Evolutionary conservation across 1,139 yeast genomes (phyloP).

Genomic region (Protomyces macrosporus): DNA sequence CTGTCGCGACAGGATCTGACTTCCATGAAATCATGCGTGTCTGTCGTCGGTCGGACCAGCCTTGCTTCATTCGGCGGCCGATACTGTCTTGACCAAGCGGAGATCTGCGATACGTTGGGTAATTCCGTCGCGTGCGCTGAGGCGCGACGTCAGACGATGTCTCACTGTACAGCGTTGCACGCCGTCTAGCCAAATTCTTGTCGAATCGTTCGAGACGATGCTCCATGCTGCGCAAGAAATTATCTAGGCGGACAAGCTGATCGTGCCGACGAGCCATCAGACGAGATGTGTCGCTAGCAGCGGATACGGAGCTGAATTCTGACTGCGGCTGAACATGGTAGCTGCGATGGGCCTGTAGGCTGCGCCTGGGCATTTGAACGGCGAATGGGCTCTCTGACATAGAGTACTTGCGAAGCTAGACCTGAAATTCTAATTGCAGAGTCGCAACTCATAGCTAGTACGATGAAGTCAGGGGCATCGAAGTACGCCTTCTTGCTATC

Average conservation of each 20-base stretch:
- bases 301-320: not conserved
- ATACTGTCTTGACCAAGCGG: not conserved
- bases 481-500: no score
- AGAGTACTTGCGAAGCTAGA: no score
- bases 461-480: no score
- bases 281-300: not conserved
- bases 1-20: not conserved
- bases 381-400: not conserved
- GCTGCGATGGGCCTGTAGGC: not conserved
- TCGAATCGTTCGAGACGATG: not conserved
- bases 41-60: not conserved
- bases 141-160: not conserved
- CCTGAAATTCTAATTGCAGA: no score
- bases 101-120: not conserved
- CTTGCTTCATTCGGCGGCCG: not conserved
- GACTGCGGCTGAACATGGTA: not conserved
- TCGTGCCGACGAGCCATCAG: not conserved
- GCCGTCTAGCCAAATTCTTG: not conserved
- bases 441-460: no score
- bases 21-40: not conserved
- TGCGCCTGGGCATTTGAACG: not conserved
- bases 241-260: not conserved
- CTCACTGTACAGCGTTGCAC: not conserved
- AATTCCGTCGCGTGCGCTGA: not conserved
- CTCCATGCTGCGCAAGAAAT: not conserved